phyloP scores from a whole-genome alignment of 139 green algal species.

The Picochlorum sp. region DNA sequence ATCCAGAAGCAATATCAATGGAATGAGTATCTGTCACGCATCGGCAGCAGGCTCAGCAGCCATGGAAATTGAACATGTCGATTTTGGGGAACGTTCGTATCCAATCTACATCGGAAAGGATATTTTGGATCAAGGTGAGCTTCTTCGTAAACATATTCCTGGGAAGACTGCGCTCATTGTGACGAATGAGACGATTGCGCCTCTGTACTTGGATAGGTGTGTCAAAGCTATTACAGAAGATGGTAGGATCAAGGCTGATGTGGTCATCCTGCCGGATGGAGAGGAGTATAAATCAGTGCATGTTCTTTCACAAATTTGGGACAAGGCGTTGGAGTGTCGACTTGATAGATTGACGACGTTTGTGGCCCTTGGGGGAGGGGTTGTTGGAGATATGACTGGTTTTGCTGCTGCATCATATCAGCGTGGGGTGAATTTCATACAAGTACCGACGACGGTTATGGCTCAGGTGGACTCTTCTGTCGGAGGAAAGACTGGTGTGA shows the following conservation, averaged over 20 bases:
- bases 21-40: not conserved
- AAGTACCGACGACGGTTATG: conserved; percentile 97
- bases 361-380: conserved; percentile 90
- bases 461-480: conserved; percentile 96
- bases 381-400: conserved; percentile 97
- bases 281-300: conserved; percentile 93
- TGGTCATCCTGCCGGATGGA: conserved; percentile 82
- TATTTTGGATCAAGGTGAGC: conserved; percentile 61
- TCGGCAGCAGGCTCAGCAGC: conserved; percentile 4
- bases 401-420: conserved; percentile 95
- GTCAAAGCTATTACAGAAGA: conserved; percentile 14
- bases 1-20: too few species aligned
- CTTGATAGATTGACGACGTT: conserved; percentile 89
- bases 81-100: conserved; percentile 84
- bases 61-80: conserved; percentile 44
- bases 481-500: conserved; percentile 96
- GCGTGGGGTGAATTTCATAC: conserved; percentile 94
- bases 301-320: conserved; percentile 65
- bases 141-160: conserved; percentile 79
- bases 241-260: conserved; percentile 34
- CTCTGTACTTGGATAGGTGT: conserved; percentile 82
- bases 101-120: conserved; percentile 93
- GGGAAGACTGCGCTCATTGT: conserved; percentile 87
- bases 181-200: conserved; percentile 90
- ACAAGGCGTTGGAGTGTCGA: conserved; percentile 71